Evolutionary conservation across 1,284 basidiomycete genomes (phyloP).

Genomic region (Pisolithus thermaeus): DNA sequence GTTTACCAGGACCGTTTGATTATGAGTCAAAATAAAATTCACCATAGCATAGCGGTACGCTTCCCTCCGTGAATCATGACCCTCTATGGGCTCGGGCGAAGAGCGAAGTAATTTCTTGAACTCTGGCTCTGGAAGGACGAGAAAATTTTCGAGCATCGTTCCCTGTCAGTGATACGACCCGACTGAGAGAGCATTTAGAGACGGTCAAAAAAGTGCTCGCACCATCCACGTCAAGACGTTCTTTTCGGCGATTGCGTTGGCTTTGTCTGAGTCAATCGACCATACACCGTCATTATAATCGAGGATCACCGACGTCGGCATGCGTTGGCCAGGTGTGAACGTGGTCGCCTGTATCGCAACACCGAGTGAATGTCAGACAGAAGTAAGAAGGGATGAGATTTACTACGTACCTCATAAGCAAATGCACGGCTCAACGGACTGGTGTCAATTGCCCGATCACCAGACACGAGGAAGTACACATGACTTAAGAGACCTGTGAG

Average conservation of each 20-base stretch:
- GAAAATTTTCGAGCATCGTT: constrained; percentile 77
- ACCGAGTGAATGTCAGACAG: not conserved
- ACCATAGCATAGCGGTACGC: constrained; percentile 85
- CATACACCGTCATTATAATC: constrained; percentile 67
- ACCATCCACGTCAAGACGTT: constrained; percentile 84
- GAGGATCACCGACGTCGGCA: constrained; percentile 72
- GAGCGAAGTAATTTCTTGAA: constrained; percentile 62
- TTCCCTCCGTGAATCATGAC: constrained; percentile 43
- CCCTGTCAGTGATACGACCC: constrained; percentile 45
- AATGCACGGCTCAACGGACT: constrained; percentile 56
- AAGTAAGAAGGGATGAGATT: not conserved
- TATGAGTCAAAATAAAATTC: constrained; percentile 5
- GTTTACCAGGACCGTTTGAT: not conserved
- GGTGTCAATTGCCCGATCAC: constrained; percentile 57
- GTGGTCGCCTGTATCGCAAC: constrained; percentile 42
- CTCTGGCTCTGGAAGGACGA: constrained; percentile 64
- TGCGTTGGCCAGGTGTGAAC: constrained; percentile 78
- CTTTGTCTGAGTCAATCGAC: constrained; percentile 71
- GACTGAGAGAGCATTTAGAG: too few species aligned
- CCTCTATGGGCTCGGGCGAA: constrained; percentile 30
- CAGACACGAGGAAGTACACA: constrained; percentile 80
- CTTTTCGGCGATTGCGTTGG: constrained; percentile 44
- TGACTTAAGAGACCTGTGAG: constrained; percentile 81
- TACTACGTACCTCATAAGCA: constrained; percentile 48
- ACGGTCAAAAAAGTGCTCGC: constrained; percentile 17